Evolutionary conservation across 441 rosid species (phyloP), one percentile per base, ranked within the genome.

Genomic region (Gossypium trilobum): DNA sequence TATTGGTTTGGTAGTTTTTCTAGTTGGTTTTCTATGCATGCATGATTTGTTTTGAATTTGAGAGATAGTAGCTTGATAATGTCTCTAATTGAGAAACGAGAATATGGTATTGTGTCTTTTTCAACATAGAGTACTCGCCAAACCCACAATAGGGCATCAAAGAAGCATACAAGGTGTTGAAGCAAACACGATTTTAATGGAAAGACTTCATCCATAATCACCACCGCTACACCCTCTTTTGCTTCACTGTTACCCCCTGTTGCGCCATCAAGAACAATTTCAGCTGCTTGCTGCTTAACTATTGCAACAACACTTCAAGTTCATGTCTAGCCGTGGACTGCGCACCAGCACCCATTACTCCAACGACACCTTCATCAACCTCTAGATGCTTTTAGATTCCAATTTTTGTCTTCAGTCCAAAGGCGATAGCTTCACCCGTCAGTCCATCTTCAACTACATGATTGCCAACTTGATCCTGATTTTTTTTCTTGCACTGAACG

Each of bases 361-460:
- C 7, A 93, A 91, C 60, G 97, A 91, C 16, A 85, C 93, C 5
- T 81, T 95, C 36, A 87, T 85, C 52, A 85, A 90, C 70, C 76
- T 93, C 8, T 86, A 87, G 74, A 80, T 95, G 25, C 91, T 91
- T 54, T 71, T 94, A 54, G 88, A 85, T 36, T 90, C 97, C 1
- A 87, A 88, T 74, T 91, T 90, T 56, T 94, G 97, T 56, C 74
- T 94, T 3, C 95, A 94, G 76, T 97, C 97, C 16, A 80, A 95
- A 27, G 98, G 97, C 1, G 95, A 90, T 29, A 94, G 97, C 62
- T 94, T 91, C 84, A 91, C 97, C 1, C 89, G 96, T 14, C 58
- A 95, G 61, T 94, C 97, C 1, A 87, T 91, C 0, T 94, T 94
- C 27, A 96, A 94, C 48, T 91, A 96, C 81, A 88, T 94, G 95